These are phyloP conservation scores for Solanum peruvianum DNA, from an alignment of 257 asterid species.

Conservation along the genomic window DNA sequence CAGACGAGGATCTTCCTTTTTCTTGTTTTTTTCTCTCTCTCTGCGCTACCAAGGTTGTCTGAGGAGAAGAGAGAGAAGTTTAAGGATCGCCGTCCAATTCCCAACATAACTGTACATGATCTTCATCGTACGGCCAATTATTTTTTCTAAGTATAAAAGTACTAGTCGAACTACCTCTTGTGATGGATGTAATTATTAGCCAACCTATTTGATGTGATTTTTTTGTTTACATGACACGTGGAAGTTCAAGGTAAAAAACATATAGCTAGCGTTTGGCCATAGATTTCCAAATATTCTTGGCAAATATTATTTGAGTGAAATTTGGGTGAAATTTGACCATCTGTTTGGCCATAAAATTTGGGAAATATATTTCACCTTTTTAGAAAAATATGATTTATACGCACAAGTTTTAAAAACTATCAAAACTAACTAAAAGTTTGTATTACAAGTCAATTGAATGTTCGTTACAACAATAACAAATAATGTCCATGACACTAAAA, in stretches of 20 bases:
- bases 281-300: too few relatives aligned
- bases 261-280: too few relatives aligned
- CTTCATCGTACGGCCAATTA: constrained; percentile 26
- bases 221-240: not conserved
- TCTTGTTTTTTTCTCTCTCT: not conserved
- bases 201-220: not conserved
- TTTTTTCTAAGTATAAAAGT: not conserved
- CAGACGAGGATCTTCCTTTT: constrained; percentile 7
- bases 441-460: too few relatives aligned
- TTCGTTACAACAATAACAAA: too few relatives aligned
- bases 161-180: not conserved
- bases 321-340: too few relatives aligned
- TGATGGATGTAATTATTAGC: not conserved
- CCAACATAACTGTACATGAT: constrained; percentile 9
- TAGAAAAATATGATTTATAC: too few relatives aligned
- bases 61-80: constrained; percentile 24
- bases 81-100: constrained; percentile 27
- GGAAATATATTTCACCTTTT: too few relatives aligned
- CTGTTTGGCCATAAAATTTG: too few relatives aligned
- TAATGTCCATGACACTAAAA: too few relatives aligned
- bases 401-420: too few relatives aligned
- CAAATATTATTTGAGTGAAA: too few relatives aligned
- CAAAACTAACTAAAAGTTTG: too few relatives aligned
- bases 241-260: not conserved
- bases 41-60: not conserved